Percentiles rank a stretch among this genome's conserved stretches.
Conservation (phyloP, 148 eudicot genomes). For the Euryodendron excelsum region DNA sequence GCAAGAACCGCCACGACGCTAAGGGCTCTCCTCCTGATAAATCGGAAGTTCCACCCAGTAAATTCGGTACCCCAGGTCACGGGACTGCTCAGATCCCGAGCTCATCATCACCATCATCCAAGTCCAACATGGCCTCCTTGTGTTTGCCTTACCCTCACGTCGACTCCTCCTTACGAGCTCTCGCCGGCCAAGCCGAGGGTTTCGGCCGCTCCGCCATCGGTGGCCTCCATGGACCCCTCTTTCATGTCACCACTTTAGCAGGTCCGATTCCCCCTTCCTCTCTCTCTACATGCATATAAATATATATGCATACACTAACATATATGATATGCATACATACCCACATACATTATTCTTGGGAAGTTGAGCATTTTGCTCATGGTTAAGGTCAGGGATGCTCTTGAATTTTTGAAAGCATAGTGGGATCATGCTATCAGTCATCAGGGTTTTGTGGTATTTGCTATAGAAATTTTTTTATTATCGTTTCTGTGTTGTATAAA, state of each 20-base stretch:
- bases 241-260: constrained; percentile 37
- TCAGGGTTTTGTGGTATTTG: background rate
- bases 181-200: constrained; percentile 51
- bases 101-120: background rate
- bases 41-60: background rate
- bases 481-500: background rate
- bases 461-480: background rate
- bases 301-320: too few species aligned
- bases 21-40: background rate
- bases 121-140: constrained; percentile 10
- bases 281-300: too few species aligned
- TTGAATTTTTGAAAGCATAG: background rate
- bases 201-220: constrained; percentile 46
- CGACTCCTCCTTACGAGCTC: constrained; percentile 36
- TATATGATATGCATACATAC: background rate
- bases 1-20: constrained; percentile 7
- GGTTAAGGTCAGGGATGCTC: background rate
- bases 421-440: background rate
- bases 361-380: too few species aligned
- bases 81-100: too few species aligned
- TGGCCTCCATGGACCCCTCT: constrained; percentile 40
- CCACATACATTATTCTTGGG: too few species aligned
- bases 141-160: constrained; percentile 34
- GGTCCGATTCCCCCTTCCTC: too few species aligned
- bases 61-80: background rate